These are phyloP conservation scores for Orobanche coerulescens DNA, from an alignment of 257 asterid species.

Conservation along the genomic window DNA sequence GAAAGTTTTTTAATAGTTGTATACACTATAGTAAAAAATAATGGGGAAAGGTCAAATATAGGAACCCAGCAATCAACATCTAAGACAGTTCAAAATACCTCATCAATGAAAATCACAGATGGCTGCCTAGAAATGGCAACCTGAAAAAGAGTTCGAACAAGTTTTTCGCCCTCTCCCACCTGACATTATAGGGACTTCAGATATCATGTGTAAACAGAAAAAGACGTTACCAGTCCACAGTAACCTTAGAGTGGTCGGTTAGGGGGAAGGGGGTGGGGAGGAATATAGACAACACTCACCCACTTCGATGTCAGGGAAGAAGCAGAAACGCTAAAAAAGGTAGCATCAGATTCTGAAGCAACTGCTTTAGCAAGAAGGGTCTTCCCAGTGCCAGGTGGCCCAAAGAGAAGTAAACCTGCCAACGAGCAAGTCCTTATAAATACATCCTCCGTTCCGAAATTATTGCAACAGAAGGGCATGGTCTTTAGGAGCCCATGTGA, in stretches of 20 bases:
- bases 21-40: not conserved
- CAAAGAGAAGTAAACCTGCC: slow-evolving; percentile 90
- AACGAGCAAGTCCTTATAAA: slow-evolving; percentile 15
- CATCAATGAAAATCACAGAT: slow-evolving; percentile 95
- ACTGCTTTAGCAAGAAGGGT: slow-evolving; percentile 98
- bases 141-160: slow-evolving; percentile 87
- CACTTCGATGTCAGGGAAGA: slow-evolving; percentile 97
- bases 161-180: slow-evolving; percentile 99
- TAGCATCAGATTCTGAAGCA: slow-evolving; percentile 96
- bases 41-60: not conserved
- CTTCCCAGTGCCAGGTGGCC: slow-evolving; percentile 99
- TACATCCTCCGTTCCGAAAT: too few species aligned
- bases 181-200: slow-evolving; percentile 28
- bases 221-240: slow-evolving; percentile 1
- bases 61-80: slow-evolving; percentile 11
- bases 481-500: too few species aligned
- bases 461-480: too few species aligned
- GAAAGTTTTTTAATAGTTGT: not conserved
- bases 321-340: slow-evolving; percentile 94
- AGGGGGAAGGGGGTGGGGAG: not conserved
- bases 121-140: slow-evolving; percentile 93
- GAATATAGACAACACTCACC: slow-evolving; percentile 46
- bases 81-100: slow-evolving; percentile 51
- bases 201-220: slow-evolving; percentile 15
- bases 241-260: not conserved